Evolutionary conservation across 73 alveolate genomes (phyloP).

Genomic region (Tetrahymena thermophila): DNA sequence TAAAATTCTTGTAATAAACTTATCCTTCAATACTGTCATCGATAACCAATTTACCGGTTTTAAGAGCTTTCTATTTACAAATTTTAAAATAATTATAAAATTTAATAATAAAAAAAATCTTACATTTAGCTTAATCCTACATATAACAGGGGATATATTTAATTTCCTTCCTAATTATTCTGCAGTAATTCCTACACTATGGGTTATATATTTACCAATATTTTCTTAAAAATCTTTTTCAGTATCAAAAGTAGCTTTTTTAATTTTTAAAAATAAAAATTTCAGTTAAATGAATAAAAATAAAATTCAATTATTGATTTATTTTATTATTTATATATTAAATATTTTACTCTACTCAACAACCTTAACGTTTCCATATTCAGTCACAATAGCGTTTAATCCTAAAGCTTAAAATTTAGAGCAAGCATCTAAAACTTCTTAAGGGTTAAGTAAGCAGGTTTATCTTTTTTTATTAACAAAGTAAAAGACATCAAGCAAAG

Average conservation of each 20-base stretch:
- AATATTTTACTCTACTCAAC: constrained; percentile 17
- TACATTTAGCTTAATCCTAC: constrained; percentile 9
- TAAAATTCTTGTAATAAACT: background rate
- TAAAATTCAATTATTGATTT: too few species aligned
- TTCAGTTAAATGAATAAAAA: background rate
- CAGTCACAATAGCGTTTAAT: constrained; percentile 3
- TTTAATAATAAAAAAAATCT: background rate
- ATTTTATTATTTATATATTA: background rate
- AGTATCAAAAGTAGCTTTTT: constrained; percentile 12
- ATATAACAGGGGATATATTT: constrained; percentile 3
- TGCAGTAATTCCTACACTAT: constrained; percentile 20
- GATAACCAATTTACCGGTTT: background rate
- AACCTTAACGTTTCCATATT: constrained; percentile 25
- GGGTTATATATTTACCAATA: constrained; percentile 5
- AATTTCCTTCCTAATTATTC: constrained; percentile 15
- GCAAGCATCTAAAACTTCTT: constrained; percentile 24
- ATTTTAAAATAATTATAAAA: background rate
- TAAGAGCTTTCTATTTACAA: background rate
- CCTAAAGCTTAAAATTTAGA: constrained; percentile 2
- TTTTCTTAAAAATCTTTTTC: constrained; percentile 32
- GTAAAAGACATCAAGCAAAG: constrained; percentile 24
- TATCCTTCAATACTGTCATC: constrained; percentile 36
- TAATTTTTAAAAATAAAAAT: background rate
- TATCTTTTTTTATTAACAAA: constrained; percentile 24
- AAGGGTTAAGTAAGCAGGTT: constrained; percentile 12